Conservation (phyloP, 2,329 filamentous ascomycete species). For the Fusarium nisikadoi region DNA sequence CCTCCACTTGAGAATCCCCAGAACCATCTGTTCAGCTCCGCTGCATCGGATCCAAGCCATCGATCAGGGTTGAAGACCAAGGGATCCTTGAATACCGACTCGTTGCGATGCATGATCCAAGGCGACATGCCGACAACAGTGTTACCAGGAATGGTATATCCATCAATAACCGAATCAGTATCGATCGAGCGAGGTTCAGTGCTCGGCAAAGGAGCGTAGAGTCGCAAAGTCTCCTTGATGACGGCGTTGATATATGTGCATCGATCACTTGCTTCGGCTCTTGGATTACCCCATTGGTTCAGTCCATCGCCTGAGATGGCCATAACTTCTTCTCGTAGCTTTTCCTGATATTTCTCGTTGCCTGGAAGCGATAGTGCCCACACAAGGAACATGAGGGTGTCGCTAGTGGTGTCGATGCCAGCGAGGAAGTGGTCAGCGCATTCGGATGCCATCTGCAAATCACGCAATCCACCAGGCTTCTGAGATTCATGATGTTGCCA, state of each 20-base stretch:
- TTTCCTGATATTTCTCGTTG: slow-evolving; percentile 55
- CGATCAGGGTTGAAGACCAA: slow-evolving; percentile 43
- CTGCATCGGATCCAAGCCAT: slow-evolving; percentile 35
- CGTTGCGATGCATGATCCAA: slow-evolving; percentile 43
- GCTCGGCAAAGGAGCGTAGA: slow-evolving; percentile 63
- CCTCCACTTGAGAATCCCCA: slow-evolving; percentile 42
- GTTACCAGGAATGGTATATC: slow-evolving; percentile 37
- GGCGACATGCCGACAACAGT: slow-evolving; percentile 45
- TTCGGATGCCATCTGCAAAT: slow-evolving; percentile 63
- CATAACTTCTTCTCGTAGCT: slow-evolving; percentile 55
- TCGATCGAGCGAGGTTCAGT: slow-evolving; percentile 57
- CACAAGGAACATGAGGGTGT: slow-evolving; percentile 62
- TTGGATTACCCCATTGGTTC: slow-evolving; percentile 44
- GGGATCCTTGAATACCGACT: slow-evolving; percentile 38
- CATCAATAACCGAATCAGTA: slow-evolving; percentile 32
- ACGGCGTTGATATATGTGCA: slow-evolving; percentile 59
- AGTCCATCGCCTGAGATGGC: slow-evolving; percentile 37
- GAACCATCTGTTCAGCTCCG: slow-evolving; percentile 40
- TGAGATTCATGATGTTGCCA: slow-evolving; percentile 48
- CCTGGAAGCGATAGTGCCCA: slow-evolving; percentile 60
- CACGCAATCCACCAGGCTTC: slow-evolving; percentile 47
- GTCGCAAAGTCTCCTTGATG: slow-evolving; percentile 60
- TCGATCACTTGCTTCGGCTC: slow-evolving; percentile 50
- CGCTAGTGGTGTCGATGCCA: slow-evolving; percentile 64
- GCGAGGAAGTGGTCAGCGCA: slow-evolving; percentile 64